phyloP scores from a whole-genome alignment of 768 basidiomycete species.

The Amanita pallidorosea region DNA sequence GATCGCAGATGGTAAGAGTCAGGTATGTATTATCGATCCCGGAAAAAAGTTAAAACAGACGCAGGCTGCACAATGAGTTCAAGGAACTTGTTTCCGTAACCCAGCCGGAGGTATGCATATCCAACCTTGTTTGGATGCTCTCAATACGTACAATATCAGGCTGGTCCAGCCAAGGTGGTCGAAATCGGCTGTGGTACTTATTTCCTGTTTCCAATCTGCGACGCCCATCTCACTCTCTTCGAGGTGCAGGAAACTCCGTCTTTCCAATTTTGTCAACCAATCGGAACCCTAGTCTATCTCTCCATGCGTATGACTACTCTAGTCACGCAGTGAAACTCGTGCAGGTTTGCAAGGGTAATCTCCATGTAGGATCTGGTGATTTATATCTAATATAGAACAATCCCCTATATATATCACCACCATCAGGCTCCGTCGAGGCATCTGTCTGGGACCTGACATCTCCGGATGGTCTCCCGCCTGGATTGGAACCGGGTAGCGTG shows the following conservation, averaged over 20 bases:
- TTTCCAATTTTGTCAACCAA: conserved; percentile 84
- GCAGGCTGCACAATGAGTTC: conserved; percentile 88
- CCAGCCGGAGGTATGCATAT: conserved; percentile 41
- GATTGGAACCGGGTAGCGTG: conserved; percentile 54
- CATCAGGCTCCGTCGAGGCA: conserved; percentile 62
- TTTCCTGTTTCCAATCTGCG: not conserved
- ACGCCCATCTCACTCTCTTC: not conserved
- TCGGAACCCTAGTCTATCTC: conserved; percentile 60
- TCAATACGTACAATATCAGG: conserved; percentile 32
- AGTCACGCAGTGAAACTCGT: conserved; percentile 82
- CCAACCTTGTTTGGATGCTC: conserved; percentile 7
- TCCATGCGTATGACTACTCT: conserved; percentile 89
- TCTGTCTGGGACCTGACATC: conserved; percentile 90
- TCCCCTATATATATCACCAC: conserved; percentile 55
- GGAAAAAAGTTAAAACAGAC: not conserved
- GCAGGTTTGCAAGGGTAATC: conserved; percentile 39
- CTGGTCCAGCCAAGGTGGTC: conserved; percentile 64
- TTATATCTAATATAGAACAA: conserved; percentile 40
- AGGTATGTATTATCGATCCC: not conserved
- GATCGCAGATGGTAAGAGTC: conserved; percentile 72
- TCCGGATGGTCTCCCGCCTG: conserved; percentile 43
- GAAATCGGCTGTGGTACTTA: conserved; percentile 86
- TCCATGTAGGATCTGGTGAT: not conserved
- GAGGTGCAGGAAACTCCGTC: conserved; percentile 91
- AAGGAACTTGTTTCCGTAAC: conserved; percentile 72